These are phyloP conservation scores for Ogataea parapolymorpha DNA, from an alignment of 805 yeast genomes.

Conservation along the genomic window DNA sequence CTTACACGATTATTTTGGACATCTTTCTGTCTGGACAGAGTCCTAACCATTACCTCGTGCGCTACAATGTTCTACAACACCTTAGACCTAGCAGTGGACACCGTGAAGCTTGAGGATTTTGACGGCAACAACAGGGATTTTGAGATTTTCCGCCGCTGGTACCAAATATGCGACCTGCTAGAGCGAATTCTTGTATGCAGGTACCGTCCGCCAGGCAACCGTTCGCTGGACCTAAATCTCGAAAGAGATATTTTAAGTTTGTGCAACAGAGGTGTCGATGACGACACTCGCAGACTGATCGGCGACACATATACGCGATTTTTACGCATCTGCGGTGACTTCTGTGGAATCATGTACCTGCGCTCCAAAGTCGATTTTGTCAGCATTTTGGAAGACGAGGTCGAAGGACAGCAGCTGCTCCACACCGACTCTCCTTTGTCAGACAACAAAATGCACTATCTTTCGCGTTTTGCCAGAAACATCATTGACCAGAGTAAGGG, in stretches of 20 bases:
- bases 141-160: constrained; percentile 26
- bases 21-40: constrained; percentile 30
- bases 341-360: constrained; percentile 25
- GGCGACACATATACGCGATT: constrained; percentile 17
- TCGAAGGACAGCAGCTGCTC: constrained; percentile 1
- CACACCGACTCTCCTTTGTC: constrained; percentile 20
- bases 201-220: constrained; percentile 31
- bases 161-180: constrained; percentile 21
- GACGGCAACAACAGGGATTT: constrained; percentile 25
- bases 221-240: constrained; percentile 21
- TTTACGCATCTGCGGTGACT: constrained; percentile 18
- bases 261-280: constrained; percentile 3
- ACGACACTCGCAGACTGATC: constrained; percentile 2
- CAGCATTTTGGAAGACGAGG: constrained; percentile 24
- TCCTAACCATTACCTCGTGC: constrained; percentile 28
- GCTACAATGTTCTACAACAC: constrained; percentile 27
- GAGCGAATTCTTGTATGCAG: constrained; percentile 26
- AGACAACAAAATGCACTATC: constrained; percentile 17
- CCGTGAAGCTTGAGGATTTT: constrained; percentile 24
- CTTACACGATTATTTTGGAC: constrained; percentile 30
- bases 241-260: constrained; percentile 24
- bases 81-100: constrained; percentile 27
- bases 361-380: constrained; percentile 30
- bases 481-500: constrained; percentile 14
- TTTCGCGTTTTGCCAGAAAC: constrained; percentile 15